Base-by-base conservation (phyloP, 139 green algal species). In the Picochlorum sp. region DNA sequence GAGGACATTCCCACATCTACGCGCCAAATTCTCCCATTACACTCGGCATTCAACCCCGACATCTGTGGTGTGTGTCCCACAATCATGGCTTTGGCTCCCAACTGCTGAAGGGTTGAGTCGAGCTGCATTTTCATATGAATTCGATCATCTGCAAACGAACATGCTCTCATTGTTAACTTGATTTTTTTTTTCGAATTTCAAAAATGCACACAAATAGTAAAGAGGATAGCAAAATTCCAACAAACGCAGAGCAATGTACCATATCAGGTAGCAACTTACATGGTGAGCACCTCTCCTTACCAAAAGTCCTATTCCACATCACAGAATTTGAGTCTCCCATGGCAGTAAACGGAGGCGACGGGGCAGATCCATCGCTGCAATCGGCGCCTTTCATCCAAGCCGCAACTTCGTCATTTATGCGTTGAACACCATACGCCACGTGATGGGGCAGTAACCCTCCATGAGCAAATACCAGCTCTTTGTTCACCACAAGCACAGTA, bases 31-130 rank as follows among this genome's bases (percentile, higher is more conserved):
- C 74, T 57, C 13, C 78, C 76, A 37, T 88, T 73, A 49, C 85
- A 94, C 65, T 94, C 88, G 61, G 75, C 84, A 73, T 96, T 96
- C 24, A 73, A 72, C 7, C 87, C 87, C 7, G 41, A 45, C 69
- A 83, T 70, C 67, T 94, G 85, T 26, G 88, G 88, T 2, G 88
- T 96, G 73, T 96, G 88, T 12, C 88, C 88, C 24, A 96, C 83
- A 20, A 96, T 83, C 33, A 95, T 76, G 24, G 83, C 79, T 63
- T 80, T 79, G 1, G 73, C 81, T 18, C 64, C 63, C 1, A 91
- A 47, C 22, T 69, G 58, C 14, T 74, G 57, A 10, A 96, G 73
- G 20, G 79, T 86, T 55, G 63, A 59, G 5, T 72, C 49, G 33
- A 85, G 62, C 64, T 79, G 64, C 53, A 56, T 69, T 70, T 70